These are phyloP conservation scores for Penicillium crustosum DNA, from an alignment of 2,329 filamentous ascomycete species.

Conservation along the genomic window DNA sequence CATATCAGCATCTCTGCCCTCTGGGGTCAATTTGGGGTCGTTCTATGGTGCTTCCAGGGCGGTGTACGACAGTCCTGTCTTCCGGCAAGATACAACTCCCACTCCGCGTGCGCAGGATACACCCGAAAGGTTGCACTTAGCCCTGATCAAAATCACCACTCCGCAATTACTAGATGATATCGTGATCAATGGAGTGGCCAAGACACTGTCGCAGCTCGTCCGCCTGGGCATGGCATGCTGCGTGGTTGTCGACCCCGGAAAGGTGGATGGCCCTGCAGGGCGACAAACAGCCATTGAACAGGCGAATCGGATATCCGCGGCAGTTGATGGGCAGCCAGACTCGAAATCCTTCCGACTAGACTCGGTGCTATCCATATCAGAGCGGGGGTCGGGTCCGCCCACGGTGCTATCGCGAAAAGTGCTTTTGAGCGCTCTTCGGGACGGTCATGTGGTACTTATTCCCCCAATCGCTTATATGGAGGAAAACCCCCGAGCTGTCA, in stretches of 20 bases:
- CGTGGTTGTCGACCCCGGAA: conserved; percentile 73
- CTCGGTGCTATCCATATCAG: conserved; percentile 48
- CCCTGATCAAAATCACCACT: conserved; percentile 78
- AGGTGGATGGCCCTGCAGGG: conserved; percentile 43
- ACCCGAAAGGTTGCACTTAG: conserved; percentile 66
- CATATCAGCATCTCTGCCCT: conserved; percentile 24
- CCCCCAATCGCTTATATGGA: conserved; percentile 62
- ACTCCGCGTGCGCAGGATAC: conserved; percentile 38
- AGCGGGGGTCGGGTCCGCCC: conserved; percentile 35
- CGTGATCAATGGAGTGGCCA: conserved; percentile 72
- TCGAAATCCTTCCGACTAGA: conserved; percentile 69
- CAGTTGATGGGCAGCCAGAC: conserved; percentile 68
- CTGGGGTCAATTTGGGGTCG: conserved; percentile 60
- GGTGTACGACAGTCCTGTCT: conserved; percentile 60
- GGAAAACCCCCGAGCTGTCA: conserved; percentile 49
- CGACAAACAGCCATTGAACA: conserved; percentile 59
- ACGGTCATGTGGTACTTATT: conserved; percentile 70
- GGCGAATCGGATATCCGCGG: conserved; percentile 69
- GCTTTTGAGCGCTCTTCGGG: conserved; percentile 64
- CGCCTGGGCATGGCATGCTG: conserved; percentile 79
- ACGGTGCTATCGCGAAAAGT: conserved; percentile 48
- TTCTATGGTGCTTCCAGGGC: conserved; percentile 60
- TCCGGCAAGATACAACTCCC: conserved; percentile 54
- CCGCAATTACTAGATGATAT: conserved; percentile 69
- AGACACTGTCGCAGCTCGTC: conserved; percentile 79